Percentiles rank a stretch among this genome's conserved stretches.
Evolutionary conservation across 345 rosid species (phyloP).

Genomic region (Syzygium aqueum): DNA sequence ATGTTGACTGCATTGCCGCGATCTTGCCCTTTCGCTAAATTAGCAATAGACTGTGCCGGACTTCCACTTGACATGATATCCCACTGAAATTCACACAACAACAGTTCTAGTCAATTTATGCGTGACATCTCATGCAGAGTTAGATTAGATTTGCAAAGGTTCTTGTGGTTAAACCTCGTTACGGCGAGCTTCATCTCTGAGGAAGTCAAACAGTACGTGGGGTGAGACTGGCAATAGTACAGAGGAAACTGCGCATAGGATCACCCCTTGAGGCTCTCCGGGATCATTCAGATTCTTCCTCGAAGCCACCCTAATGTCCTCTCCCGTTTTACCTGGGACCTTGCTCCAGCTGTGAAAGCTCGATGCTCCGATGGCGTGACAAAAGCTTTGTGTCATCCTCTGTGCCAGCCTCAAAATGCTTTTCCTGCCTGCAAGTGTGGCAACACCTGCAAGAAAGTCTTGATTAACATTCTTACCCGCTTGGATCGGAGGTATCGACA

Average conservation of each 20-base stretch:
- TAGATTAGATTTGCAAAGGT: not conserved
- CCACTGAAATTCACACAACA: constrained; percentile 47
- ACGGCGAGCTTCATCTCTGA: constrained; percentile 74
- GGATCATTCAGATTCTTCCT: constrained; percentile 91
- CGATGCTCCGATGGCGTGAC: constrained; percentile 85
- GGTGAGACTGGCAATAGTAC: constrained; percentile 80
- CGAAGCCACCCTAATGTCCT: constrained; percentile 79
- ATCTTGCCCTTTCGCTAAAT: constrained; percentile 84
- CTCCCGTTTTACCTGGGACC: constrained; percentile 81
- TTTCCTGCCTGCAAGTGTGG: constrained; percentile 92
- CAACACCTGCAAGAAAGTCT: constrained; percentile 40
- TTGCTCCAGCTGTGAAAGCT: constrained; percentile 89
- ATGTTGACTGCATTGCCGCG: constrained; percentile 87
- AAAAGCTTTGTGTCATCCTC: constrained; percentile 80
- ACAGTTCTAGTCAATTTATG: not conserved
- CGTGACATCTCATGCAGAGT: not conserved
- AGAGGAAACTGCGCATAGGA: constrained; percentile 84
- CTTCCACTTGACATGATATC: constrained; percentile 71
- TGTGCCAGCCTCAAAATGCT: constrained; percentile 89
- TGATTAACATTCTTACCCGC: not conserved
- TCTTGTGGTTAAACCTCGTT: constrained; percentile 44
- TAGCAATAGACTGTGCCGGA: constrained; percentile 62
- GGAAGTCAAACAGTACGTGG: constrained; percentile 63
- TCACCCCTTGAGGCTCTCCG: constrained; percentile 86
- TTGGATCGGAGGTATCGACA: not conserved